Percentiles rank a stretch among this genome's conserved stretches.
These are phyloP conservation scores for Termitomyces sp. DNA, from an alignment of 768 basidiomycete species.

Conservation along the genomic window DNA sequence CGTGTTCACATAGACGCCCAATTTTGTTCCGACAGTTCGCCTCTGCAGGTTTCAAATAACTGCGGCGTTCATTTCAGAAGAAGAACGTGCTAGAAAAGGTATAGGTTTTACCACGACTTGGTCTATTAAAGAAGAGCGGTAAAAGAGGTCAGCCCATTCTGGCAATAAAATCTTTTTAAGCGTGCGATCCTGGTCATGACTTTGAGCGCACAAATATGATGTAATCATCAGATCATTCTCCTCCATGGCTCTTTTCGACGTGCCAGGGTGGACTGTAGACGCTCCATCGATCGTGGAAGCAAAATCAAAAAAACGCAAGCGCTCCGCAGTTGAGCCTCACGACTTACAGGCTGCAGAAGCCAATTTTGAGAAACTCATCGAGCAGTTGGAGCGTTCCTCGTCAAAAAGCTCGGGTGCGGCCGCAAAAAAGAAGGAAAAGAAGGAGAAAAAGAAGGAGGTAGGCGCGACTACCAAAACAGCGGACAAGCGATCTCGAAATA, in stretches of 20 bases:
- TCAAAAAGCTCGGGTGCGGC: constrained; percentile 3
- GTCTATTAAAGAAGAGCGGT: neutral
- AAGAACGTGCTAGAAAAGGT: neutral
- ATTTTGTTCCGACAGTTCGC: neutral
- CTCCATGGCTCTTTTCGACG: constrained; percentile 53
- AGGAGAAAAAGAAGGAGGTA: constrained; percentile 1
- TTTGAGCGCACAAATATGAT: neutral
- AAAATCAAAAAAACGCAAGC: constrained; percentile 53
- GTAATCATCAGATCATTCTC: constrained; percentile 2
- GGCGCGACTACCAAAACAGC: neutral
- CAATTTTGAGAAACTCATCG: constrained; percentile 60
- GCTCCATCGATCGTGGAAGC: constrained; percentile 33
- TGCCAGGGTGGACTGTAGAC: constrained; percentile 65
- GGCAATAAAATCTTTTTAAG: neutral
- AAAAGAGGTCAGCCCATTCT: neutral
- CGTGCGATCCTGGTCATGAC: neutral
- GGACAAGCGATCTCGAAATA: neutral
- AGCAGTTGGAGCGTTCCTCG: constrained; percentile 32
- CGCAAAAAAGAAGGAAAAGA: constrained; percentile 12
- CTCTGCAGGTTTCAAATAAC: neutral
- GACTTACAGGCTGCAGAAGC: constrained; percentile 33
- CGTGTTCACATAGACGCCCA: constrained; percentile 5
- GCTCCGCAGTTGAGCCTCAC: constrained; percentile 31
- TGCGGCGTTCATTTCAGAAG: neutral
- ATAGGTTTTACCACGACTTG: neutral